Conservation (phyloP, 2,329 filamentous ascomycete genomes). For the Pseudocercospora macadamiae region DNA sequence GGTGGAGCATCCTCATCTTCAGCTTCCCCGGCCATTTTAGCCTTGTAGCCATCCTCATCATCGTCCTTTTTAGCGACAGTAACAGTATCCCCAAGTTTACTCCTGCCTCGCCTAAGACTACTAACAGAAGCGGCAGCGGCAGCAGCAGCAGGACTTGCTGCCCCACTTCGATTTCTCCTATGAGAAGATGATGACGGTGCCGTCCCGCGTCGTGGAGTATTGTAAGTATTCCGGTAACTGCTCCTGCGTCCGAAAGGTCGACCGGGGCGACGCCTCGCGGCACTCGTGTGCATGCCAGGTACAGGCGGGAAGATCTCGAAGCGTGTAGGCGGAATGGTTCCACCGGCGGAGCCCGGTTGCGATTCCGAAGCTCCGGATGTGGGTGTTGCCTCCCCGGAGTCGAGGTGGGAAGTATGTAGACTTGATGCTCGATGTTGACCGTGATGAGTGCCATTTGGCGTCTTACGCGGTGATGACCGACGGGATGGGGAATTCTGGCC, state of each 20-base stretch:
- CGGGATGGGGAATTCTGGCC: slow-evolving; percentile 31
- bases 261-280: slow-evolving; percentile 37
- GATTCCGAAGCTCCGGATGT: slow-evolving; percentile 31
- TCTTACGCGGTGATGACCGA: slow-evolving; percentile 36
- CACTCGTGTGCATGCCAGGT: slow-evolving; percentile 48
- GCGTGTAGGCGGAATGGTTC: slow-evolving; percentile 66
- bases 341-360: slow-evolving; percentile 34
- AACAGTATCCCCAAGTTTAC: slow-evolving; percentile 46
- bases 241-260: slow-evolving; percentile 35
- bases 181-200: slow-evolving; percentile 10
- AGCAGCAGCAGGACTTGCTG: slow-evolving; percentile 9
- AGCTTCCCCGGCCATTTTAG: slow-evolving; percentile 26
- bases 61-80: slow-evolving; percentile 35
- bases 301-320: slow-evolving; percentile 79
- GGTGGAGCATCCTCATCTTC: slow-evolving; percentile 21
- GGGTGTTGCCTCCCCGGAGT: slow-evolving; percentile 30
- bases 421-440: slow-evolving; percentile 12
- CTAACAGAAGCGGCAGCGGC: slow-evolving; percentile 21
- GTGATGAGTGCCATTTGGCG: slow-evolving; percentile 32
- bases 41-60: slow-evolving; percentile 26
- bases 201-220: slow-evolving; percentile 32
- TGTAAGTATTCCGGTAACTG: slow-evolving; percentile 27
- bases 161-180: slow-evolving; percentile 3
- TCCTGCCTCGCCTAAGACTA: slow-evolving; percentile 43
- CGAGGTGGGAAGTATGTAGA: slow-evolving; percentile 17